phyloP scores from a whole-genome alignment of 441 rosid species.

The Eruca vesicaria region DNA sequence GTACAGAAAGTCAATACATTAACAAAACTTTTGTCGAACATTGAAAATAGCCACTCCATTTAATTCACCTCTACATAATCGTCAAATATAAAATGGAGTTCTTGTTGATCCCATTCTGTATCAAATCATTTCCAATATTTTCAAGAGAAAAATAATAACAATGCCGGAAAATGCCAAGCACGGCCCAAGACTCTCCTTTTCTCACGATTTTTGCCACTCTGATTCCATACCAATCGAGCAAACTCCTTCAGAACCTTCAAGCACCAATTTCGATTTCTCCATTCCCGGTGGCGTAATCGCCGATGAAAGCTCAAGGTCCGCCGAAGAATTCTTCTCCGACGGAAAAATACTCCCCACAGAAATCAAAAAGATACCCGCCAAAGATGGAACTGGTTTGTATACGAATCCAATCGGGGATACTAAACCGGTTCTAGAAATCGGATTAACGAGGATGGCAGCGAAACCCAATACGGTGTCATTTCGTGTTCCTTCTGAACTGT shows the following conservation, averaged over 20 bases:
- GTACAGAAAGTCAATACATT: background rate
- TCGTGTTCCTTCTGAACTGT: background rate
- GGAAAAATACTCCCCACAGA: conserved; percentile 69
- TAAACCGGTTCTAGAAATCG: conserved; percentile 27
- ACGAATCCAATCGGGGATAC: background rate
- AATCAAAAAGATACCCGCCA: conserved; percentile 49
- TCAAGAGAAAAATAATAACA: background rate
- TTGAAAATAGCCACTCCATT: conserved; percentile 12
- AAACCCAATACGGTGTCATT: background rate
- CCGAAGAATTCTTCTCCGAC: conserved; percentile 71
- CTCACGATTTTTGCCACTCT: conserved; percentile 54
- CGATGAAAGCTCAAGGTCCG: conserved; percentile 55
- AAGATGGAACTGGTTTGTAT: background rate
- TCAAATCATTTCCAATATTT: background rate
- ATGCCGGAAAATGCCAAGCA: conserved; percentile 53
- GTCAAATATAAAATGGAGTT: background rate
- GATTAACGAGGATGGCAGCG: background rate
- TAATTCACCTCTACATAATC: background rate
- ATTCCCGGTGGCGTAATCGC: background rate
- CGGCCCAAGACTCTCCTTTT: conserved; percentile 79
- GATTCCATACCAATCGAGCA: conserved; percentile 53
- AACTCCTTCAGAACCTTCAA: conserved; percentile 33
- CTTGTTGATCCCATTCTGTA: background rate
- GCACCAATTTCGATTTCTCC: conserved; percentile 57
- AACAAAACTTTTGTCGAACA: conserved; percentile 11